Evolutionary conservation across 441 rosid species (phyloP).

Genomic region (Populus hybrid): DNA sequence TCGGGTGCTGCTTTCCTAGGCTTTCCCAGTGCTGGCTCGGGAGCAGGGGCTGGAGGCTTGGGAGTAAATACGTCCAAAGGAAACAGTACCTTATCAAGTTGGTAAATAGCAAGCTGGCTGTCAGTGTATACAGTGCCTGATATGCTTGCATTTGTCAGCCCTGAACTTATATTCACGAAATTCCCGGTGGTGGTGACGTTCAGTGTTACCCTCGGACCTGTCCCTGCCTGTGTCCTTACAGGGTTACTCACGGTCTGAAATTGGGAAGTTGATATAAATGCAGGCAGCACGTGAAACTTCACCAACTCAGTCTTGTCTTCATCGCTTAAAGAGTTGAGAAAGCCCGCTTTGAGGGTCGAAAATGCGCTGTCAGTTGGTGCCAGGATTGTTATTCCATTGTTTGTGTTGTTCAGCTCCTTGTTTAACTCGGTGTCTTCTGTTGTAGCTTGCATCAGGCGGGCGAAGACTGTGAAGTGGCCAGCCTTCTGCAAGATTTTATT

Average conservation of each 20-base stretch:
- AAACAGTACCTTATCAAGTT: constrained; percentile 5
- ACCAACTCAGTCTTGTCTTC: constrained; percentile 18
- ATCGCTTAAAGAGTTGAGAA: constrained; percentile 13
- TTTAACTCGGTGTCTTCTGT: constrained; percentile 15
- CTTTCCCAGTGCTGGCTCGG: constrained; percentile 4
- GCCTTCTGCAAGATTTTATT: constrained; percentile 16
- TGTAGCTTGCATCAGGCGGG: constrained; percentile 15
- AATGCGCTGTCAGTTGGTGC: constrained; percentile 17
- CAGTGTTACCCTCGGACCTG: constrained; percentile 12
- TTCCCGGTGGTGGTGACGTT: constrained; percentile 18
- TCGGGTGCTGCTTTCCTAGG: constrained; percentile 10
- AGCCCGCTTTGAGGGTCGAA: constrained; percentile 16
- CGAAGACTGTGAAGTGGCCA: constrained; percentile 14
- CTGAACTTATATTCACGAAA: constrained; percentile 19
- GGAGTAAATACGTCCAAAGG: constrained; percentile 20
- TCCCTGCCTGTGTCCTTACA: constrained; percentile 6
- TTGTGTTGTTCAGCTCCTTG: constrained; percentile 19
- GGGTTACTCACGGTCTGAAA: constrained; percentile 10
- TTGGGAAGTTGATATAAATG: constrained; percentile 1
- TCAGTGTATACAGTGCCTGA: not conserved
- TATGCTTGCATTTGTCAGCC: constrained; percentile 15
- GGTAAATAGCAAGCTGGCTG: not conserved
- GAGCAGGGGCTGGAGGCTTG: constrained; percentile 17
- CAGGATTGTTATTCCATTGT: constrained; percentile 20
- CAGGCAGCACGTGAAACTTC: constrained; percentile 12